Evolutionary conservation across 352 stramenopile species (phyloP), one percentile per base, ranked within the genome.

Genomic region (Phytophthora rubi): DNA sequence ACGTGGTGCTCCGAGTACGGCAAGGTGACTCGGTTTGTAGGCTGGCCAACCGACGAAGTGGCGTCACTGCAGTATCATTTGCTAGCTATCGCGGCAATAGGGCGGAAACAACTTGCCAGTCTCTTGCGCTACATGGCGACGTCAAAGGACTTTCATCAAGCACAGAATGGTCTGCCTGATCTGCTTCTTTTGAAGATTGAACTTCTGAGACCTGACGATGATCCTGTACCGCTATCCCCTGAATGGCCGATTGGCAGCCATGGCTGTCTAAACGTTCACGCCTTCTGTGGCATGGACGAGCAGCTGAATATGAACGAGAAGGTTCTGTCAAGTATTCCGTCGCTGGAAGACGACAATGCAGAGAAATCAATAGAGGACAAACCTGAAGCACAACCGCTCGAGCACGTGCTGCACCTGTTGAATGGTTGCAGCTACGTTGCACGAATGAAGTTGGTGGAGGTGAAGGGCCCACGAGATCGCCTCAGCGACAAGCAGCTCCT

Each of bases 401-500:
- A 76, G 15, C 47, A 44, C 23, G 62, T 82, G 39, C 63, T 62
- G 58, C 59, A 42, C 3, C 66, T 71, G 13, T 9, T 76, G 15
- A 68, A 74, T 28, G 53, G 61, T 5, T 45, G 35, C 1, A 62
- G 15, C 18, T 81, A 65, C 58, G 49, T 57, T 26, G 23, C 77
- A 10, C 10, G 76, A 8, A 49, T 94, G 18, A 92, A 91, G 64
- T 59, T 95, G 3, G 86, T 97, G 15, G 90, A 97, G 75, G 90
- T 97, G 12, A 97, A 97, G 64, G 89, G 89, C 0, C 88, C 90
- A 28, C 81, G 89, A 15, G 90, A 97, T 57, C 83, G 82, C 44
- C 75, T 97, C 1, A 95, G 85, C 44, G 85, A 94, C 62, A 92
- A 94, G 48, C 90, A 97, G 54, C 42, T 81, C n/a, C 69, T 90